These are phyloP conservation scores for Exophiala alcalophila DNA, from an alignment of 2,329 filamentous ascomycete species.

Conservation along the genomic window DNA sequence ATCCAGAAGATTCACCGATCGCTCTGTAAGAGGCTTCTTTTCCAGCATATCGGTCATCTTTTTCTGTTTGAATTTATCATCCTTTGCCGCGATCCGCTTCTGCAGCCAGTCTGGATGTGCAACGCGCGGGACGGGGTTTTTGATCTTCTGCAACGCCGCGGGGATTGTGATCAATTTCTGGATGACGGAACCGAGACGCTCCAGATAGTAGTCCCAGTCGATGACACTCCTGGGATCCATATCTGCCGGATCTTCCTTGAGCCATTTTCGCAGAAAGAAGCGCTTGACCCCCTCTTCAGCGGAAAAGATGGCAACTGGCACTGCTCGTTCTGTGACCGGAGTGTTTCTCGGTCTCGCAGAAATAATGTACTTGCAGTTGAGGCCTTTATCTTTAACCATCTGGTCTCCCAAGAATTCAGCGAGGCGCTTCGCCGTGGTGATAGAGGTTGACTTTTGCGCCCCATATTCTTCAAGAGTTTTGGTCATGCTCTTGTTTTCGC, in stretches of 20 bases:
- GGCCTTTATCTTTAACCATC: constrained; percentile 98
- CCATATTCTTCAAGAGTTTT: constrained; percentile 98
- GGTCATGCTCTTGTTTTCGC: constrained; percentile 96
- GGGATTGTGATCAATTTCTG: constrained; percentile 99
- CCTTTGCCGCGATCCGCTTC: constrained; percentile 86
- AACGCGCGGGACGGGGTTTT: constrained; percentile 90
- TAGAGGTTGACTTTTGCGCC: constrained; percentile 94
- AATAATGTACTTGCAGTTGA: constrained; percentile 99
- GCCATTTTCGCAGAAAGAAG: constrained; percentile 88
- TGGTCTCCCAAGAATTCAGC: constrained; percentile 96
- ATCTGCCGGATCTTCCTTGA: constrained; percentile 86
- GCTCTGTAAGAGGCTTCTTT: constrained; percentile 52
- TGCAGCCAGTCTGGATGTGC: constrained; percentile 96
- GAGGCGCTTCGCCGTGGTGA: constrained; percentile 90
- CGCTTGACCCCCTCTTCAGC: constrained; percentile 85
- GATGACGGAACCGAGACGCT: constrained; percentile 92
- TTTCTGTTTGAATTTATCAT: constrained; percentile 97
- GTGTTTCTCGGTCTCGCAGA: constrained; percentile 80
- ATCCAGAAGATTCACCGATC: constrained; percentile 53
- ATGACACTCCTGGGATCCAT: constrained; percentile 87
- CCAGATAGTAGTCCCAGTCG: constrained; percentile 96
- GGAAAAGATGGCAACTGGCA: constrained; percentile 96
- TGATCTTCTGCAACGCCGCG: constrained; percentile 88
- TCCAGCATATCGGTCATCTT: constrained; percentile 93
- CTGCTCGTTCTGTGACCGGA: constrained; percentile 88